phyloP scores from a whole-genome alignment of 441 rosid genomes.

The Corymbia citriodora region DNA sequence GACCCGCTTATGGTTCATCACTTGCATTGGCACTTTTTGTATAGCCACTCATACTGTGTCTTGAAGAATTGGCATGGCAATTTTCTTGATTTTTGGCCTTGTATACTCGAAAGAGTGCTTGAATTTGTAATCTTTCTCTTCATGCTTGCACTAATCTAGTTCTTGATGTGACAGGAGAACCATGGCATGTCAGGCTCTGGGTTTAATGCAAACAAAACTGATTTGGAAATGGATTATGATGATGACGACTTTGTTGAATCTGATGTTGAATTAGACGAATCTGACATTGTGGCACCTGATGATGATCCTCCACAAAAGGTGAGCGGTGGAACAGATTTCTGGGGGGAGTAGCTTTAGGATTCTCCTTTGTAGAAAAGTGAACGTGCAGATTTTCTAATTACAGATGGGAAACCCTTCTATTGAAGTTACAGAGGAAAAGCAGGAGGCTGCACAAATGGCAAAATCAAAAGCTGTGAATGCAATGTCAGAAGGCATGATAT shows the following conservation, averaged over 20 bases:
- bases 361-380: background rate
- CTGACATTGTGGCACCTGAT: slow-evolving; percentile 46
- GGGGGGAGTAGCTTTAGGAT: background rate
- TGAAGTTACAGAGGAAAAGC: slow-evolving; percentile 49
- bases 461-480: slow-evolving; percentile 42
- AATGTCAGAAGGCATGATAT: slow-evolving; percentile 33
- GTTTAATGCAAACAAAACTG: slow-evolving; percentile 19
- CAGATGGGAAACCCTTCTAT: slow-evolving; percentile 54
- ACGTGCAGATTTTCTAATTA: background rate
- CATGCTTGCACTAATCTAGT: background rate
- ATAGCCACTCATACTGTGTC: background rate
- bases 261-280: slow-evolving; percentile 47
- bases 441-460: slow-evolving; percentile 43
- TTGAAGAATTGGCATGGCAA: background rate
- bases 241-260: slow-evolving; percentile 34
- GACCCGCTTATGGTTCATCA: background rate
- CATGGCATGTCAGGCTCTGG: slow-evolving; percentile 28
- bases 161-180: slow-evolving; percentile 23
- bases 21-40: background rate
- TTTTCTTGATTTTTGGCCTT: background rate
- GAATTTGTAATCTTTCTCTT: background rate
- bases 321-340: background rate
- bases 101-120: background rate
- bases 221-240: slow-evolving; percentile 13
- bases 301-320: slow-evolving; percentile 48